phyloP scores from a whole-genome alignment of 2,329 filamentous ascomycete species.

The Ophiostoma perfectum region DNA sequence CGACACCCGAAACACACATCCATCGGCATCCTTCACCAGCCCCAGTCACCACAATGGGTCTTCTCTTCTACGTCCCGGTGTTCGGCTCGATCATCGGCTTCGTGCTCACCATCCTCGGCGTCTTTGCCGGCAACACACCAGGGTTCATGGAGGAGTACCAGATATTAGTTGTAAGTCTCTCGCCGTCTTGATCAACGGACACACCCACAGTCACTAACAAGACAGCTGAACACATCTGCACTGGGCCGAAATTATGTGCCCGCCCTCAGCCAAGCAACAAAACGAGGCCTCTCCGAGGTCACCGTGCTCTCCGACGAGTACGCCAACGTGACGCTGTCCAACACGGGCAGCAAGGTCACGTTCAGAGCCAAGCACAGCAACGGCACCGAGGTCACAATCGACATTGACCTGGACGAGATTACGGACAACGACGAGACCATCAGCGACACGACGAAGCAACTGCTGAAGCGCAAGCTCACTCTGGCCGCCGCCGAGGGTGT shows the following conservation, averaged over 20 bases:
- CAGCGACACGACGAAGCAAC: background rate
- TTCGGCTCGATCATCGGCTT: constrained; percentile 35
- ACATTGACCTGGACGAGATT: background rate
- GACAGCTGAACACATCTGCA: constrained; percentile 39
- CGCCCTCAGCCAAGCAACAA: constrained; percentile 28
- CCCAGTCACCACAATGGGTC: background rate
- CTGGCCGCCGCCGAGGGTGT: constrained; percentile 26
- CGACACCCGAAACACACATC: background rate
- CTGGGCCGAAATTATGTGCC: constrained; percentile 38
- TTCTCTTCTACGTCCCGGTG: constrained; percentile 29
- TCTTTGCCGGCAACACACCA: constrained; percentile 37
- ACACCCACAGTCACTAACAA: background rate
- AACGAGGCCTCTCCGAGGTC: constrained; percentile 27
- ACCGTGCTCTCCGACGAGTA: constrained; percentile 19
- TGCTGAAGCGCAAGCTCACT: constrained; percentile 23
- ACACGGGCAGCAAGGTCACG: background rate
- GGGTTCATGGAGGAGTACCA: constrained; percentile 38
- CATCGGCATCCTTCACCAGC: too few relatives aligned
- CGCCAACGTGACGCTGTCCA: constrained; percentile 22
- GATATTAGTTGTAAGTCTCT: constrained; percentile 33
- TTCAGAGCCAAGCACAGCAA: constrained; percentile 19
- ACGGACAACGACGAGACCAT: background rate
- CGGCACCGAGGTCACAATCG: constrained; percentile 1
- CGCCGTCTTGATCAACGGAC: background rate
- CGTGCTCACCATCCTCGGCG: constrained; percentile 35